phyloP scores from a whole-genome alignment of 2,329 filamentous ascomycete genomes.

The Aspergillus sp. region DNA sequence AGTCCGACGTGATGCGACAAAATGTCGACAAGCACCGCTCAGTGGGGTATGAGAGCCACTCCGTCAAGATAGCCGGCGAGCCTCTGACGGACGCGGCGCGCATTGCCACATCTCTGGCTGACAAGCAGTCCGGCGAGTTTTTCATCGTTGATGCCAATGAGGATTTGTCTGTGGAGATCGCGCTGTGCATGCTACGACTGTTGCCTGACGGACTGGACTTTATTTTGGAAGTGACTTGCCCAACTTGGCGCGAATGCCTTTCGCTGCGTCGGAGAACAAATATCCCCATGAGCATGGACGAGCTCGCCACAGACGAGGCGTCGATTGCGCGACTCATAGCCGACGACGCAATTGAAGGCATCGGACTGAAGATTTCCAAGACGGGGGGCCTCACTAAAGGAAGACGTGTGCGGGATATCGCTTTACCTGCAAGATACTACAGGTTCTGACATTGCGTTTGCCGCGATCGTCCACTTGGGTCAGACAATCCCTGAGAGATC shows the following conservation, averaged over 20 bases:
- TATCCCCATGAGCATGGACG: slow-evolving; percentile 24
- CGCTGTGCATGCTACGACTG: slow-evolving; percentile 22
- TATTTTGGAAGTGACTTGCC: slow-evolving; percentile 24
- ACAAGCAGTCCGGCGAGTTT: slow-evolving; percentile 15
- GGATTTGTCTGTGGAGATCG: slow-evolving; percentile 20
- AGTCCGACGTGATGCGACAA: not conserved
- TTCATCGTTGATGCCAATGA: slow-evolving; percentile 22
- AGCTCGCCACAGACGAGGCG: slow-evolving; percentile 16
- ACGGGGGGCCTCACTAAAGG: slow-evolving; percentile 16
- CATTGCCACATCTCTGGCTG: slow-evolving; percentile 5
- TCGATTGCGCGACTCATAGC: slow-evolving; percentile 20
- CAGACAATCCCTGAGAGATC: slow-evolving; percentile 17
- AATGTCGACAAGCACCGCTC: not conserved
- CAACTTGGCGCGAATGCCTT: slow-evolving; percentile 20
- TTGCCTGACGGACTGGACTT: slow-evolving; percentile 22
- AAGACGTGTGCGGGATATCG: slow-evolving; percentile 22
- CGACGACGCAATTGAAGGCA: slow-evolving; percentile 25
- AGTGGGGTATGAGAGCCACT: not conserved
- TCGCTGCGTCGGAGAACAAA: slow-evolving; percentile 21
- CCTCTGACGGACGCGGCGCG: slow-evolving; percentile 13
- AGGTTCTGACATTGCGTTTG: slow-evolving; percentile 27
- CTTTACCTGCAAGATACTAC: slow-evolving; percentile 24
- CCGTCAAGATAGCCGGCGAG: slow-evolving; percentile 6
- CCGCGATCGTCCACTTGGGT: slow-evolving; percentile 21
- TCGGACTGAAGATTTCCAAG: slow-evolving; percentile 25